Conservation (phyloP, 2,329 filamentous ascomycete species). For the Penicillium sp. region DNA sequence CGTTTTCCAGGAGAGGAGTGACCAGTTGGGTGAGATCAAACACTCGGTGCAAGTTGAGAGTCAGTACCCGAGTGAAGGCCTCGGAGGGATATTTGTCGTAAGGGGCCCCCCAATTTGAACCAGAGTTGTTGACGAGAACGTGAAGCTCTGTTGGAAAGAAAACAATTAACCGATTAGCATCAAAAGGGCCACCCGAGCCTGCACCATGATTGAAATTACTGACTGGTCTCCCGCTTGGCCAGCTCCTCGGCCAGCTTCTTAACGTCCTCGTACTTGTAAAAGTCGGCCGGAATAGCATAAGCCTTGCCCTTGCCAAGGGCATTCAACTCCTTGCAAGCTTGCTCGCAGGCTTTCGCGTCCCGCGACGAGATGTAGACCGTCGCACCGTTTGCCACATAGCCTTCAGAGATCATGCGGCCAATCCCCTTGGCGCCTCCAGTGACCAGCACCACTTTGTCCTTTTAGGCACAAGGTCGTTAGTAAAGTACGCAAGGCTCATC, state of each 20-base stretch:
- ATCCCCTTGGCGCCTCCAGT: slow-evolving; percentile 49
- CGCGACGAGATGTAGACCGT: slow-evolving; percentile 50
- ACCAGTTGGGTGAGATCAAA: slow-evolving; percentile 46
- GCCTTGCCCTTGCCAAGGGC: slow-evolving; percentile 48
- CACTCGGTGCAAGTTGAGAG: slow-evolving; percentile 50
- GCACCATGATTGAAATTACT: slow-evolving; percentile 41
- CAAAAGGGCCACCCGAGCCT: too few relatives aligned
- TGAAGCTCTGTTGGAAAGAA: slow-evolving; percentile 34
- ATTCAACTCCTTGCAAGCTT: slow-evolving; percentile 45
- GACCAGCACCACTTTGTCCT: slow-evolving; percentile 45
- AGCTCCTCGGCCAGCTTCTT: slow-evolving; percentile 45
- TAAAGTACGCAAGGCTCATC: neutral
- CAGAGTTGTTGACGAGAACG: slow-evolving; percentile 50
- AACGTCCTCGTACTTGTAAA: slow-evolving; percentile 49
- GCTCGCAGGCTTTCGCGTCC: slow-evolving; percentile 46
- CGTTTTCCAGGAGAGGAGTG: slow-evolving; percentile 45
- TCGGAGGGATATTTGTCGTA: slow-evolving; percentile 54
- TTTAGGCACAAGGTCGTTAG: slow-evolving; percentile 4
- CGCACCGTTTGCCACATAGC: slow-evolving; percentile 48
- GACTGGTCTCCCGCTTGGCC: slow-evolving; percentile 48
- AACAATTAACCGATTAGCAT: neutral
- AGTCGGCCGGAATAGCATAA: slow-evolving; percentile 46
- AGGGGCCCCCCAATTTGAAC: slow-evolving; percentile 51
- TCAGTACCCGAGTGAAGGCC: slow-evolving; percentile 54
- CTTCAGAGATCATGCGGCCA: slow-evolving; percentile 52